Evolutionary conservation across 306 rosid species (phyloP), one percentile per base, ranked within the genome.

Genomic region (Cicer arietinum): DNA sequence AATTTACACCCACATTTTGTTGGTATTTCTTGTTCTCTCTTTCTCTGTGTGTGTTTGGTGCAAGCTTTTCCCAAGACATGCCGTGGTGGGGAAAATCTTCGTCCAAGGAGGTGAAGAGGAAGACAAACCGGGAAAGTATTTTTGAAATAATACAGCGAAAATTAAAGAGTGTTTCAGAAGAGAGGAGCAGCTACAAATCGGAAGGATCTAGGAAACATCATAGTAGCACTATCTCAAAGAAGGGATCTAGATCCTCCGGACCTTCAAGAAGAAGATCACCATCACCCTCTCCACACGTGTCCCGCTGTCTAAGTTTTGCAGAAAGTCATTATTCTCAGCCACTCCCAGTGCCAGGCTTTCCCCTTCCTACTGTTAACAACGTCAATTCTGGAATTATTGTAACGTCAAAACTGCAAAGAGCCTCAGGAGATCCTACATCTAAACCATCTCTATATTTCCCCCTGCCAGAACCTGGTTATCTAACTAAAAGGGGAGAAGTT

Each of bases 61-160:
- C 75, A 68, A 75, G 18, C 62, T 79, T 83, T 70, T 70, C 25
- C 12, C 20, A 58, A 81, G 82, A 70, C 64, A 93, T 94, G 98
- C 71, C 88, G 42, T 94, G 98, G 98, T 94, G 98, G 97, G 93
- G 90, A 71, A 94, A 83, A 77, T 80, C 88, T 45, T 86, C 97
- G 4, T 87, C 97, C 83, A 91, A 89, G 77, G 97, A 94, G 67
- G 83, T 10, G 37, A 91, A 89, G 88, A 82, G 77, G 88, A 94
- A 91, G 82, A 43, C 84, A 39, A 79, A 82, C 30, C 87, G 74
- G 90, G 97, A 86, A 85, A 88, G 90, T 81, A 80, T 94, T 71
- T 75, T 91, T 61, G 91, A 90, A 46, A 63, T 89, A 35, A 73
- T 87, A 65, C 94, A 89, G 69, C 84, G 91, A 67, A 94, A 90